A percentile compares a stretch with the other conserved stretches of the same genome.
Conservation (phyloP, 768 basidiomycete species). For the Phylloporus arenicola region DNA sequence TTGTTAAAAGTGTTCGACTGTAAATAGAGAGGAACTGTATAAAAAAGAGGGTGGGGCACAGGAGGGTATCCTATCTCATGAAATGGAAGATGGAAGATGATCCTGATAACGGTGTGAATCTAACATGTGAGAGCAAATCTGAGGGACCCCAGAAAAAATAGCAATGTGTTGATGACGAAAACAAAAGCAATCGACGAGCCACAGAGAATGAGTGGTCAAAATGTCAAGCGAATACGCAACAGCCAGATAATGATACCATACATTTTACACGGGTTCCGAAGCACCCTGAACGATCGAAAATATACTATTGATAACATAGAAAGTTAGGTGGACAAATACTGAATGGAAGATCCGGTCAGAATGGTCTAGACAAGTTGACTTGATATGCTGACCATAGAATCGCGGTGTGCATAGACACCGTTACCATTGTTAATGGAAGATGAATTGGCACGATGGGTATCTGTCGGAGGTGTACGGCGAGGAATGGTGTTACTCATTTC, state of each 20-base stretch:
- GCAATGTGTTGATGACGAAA: constrained; percentile 11
- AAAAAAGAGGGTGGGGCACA: constrained; percentile 8
- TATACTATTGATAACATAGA: constrained; percentile 26
- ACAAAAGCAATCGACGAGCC: neutral
- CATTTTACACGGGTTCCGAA: constrained; percentile 17
- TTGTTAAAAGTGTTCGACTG: constrained; percentile 80
- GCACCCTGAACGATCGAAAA: constrained; percentile 11
- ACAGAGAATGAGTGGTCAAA: constrained; percentile 4
- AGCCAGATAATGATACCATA: constrained; percentile 22
- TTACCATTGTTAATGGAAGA: constrained; percentile 18
- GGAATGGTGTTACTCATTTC: constrained; percentile 37
- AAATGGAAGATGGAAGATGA: neutral
- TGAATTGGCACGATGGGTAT: constrained; percentile 9
- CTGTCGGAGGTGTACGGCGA: constrained; percentile 20
- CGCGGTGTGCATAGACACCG: constrained; percentile 13
- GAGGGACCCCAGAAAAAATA: constrained; percentile 12
- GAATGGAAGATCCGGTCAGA: constrained; percentile 7
- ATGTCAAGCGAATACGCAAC: constrained; percentile 9
- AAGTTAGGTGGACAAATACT: constrained; percentile 26
- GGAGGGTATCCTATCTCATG: constrained; percentile 11
- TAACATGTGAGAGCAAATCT: constrained; percentile 8
- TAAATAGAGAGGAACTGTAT: constrained; percentile 18
- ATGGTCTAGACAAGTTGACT: neutral
- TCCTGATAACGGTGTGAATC: constrained; percentile 8
- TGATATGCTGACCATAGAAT: constrained; percentile 15